These are phyloP conservation scores for Suillus alpinus DNA, from an alignment of 768 basidiomycete genomes.

Conservation along the genomic window DNA sequence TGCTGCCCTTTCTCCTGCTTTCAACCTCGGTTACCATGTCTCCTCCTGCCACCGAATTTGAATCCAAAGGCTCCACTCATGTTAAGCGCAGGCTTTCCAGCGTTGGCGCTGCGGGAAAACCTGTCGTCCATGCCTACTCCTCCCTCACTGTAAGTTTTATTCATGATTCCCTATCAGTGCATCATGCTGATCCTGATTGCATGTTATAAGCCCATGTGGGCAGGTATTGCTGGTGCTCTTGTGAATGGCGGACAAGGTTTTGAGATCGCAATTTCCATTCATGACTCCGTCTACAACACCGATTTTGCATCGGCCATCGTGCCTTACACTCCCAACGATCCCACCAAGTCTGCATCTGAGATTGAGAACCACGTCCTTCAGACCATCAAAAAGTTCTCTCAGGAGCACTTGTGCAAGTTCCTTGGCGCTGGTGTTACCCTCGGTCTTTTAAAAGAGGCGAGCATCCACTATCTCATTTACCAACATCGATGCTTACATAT, in stretches of 20 bases:
- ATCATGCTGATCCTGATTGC: constrained; percentile 12
- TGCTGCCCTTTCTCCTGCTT: constrained; percentile 15
- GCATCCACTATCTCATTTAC: constrained; percentile 10
- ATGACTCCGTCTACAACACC: constrained; percentile 83
- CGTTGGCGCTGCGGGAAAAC: constrained; percentile 39
- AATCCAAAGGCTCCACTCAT: constrained; percentile 62
- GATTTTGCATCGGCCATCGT: constrained; percentile 65
- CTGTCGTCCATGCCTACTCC: constrained; percentile 55
- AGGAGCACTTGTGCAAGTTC: constrained; percentile 83
- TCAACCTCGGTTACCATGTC: constrained; percentile 44
- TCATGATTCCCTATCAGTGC: background rate
- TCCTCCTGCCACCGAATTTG: constrained; percentile 43
- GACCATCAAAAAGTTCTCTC: constrained; percentile 68
- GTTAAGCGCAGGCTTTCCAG: constrained; percentile 70
- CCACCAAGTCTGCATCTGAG: constrained; percentile 52
- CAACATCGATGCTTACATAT: constrained; percentile 17
- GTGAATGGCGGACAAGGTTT: constrained; percentile 58
- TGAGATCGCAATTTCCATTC: constrained; percentile 76
- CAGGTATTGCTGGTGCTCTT: constrained; percentile 66
- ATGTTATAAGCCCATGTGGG: constrained; percentile 77
- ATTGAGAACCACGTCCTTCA: constrained; percentile 66
- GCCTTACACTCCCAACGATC: constrained; percentile 47
- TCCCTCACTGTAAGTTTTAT: constrained; percentile 59
- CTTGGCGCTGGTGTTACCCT: constrained; percentile 79
- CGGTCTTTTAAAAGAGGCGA: constrained; percentile 64